Evolutionary conservation across 2,329 filamentous ascomycete genomes (phyloP).

Genomic region (Pseudopithomyces chartarum): DNA sequence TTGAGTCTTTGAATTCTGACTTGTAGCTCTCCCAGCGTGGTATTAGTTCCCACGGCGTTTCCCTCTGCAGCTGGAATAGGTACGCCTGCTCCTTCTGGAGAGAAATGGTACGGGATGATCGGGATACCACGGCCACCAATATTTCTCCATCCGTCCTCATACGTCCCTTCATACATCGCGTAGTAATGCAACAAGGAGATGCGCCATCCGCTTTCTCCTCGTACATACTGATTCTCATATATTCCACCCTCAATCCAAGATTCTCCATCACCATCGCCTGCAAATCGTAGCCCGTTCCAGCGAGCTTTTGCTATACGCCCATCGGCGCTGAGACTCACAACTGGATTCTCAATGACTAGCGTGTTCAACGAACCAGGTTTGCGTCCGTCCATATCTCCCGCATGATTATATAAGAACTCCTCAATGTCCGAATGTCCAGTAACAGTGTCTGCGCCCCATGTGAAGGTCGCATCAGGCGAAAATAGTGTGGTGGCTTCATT

Average conservation of each 20-base stretch:
- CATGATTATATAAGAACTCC: constrained; percentile 21
- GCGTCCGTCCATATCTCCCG: constrained; percentile 24
- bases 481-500: constrained; percentile 20
- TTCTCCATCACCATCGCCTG: constrained; percentile 23
- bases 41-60: constrained; percentile 14
- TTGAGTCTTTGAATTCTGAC: constrained; percentile 23
- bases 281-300: constrained; percentile 31
- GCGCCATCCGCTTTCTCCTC: constrained; percentile 18
- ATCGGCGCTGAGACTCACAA: constrained; percentile 24
- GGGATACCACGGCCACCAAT: constrained; percentile 18
- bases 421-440: constrained; percentile 15
- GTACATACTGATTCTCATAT: constrained; percentile 28
- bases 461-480: constrained; percentile 19
- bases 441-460: constrained; percentile 25
- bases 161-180: constrained; percentile 25
- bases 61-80: constrained; percentile 18
- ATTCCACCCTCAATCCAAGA: constrained; percentile 29
- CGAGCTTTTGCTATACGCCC: constrained; percentile 24
- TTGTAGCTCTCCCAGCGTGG: constrained; percentile 15
- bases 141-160: constrained; percentile 27
- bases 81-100: constrained; percentile 24
- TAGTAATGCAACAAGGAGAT: constrained; percentile 26
- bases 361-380: constrained; percentile 22
- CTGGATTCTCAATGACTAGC: constrained; percentile 24
- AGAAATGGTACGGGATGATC: constrained; percentile 30